Percentiles rank a stretch among this genome's conserved stretches.
These are phyloP conservation scores for Vaccinium myrtillus DNA, from an alignment of 148 eudicot species.

Conservation along the genomic window DNA sequence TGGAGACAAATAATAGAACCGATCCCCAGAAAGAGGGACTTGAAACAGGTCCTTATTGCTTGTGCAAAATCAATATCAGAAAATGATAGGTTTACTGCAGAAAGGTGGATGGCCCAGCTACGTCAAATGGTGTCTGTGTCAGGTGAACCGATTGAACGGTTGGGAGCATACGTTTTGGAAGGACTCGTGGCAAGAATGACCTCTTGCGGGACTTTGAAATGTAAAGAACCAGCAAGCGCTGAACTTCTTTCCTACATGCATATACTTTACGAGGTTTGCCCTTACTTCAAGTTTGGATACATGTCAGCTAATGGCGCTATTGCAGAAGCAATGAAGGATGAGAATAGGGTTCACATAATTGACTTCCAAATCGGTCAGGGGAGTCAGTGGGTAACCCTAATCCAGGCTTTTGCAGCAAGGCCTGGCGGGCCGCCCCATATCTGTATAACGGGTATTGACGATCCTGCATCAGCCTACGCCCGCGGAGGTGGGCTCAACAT, in stretches of 20 bases:
- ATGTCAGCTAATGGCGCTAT: constrained; percentile 60
- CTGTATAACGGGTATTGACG: constrained; percentile 47
- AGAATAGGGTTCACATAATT: constrained; percentile 40
- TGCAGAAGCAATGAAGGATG: constrained; percentile 56
- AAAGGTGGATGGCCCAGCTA: constrained; percentile 34
- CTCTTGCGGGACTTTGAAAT: constrained; percentile 36
- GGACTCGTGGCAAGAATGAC: constrained; percentile 40
- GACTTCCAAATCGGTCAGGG: constrained; percentile 53
- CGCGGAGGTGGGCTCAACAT: constrained; percentile 43
- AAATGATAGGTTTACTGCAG: constrained; percentile 29
- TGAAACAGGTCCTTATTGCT: constrained; percentile 34
- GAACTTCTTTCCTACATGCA: constrained; percentile 44
- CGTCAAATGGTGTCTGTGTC: constrained; percentile 50
- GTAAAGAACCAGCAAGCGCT: constrained; percentile 34
- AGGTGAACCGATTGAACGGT: constrained; percentile 46
- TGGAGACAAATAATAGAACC: constrained; percentile 46
- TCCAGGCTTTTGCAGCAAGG: constrained; percentile 49
- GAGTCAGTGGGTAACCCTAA: constrained; percentile 49
- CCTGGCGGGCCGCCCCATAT: constrained; percentile 57
- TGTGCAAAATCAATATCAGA: constrained; percentile 40
- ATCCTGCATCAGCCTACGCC: constrained; percentile 38
- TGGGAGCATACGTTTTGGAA: constrained; percentile 47
- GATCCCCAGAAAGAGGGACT: constrained; percentile 26
- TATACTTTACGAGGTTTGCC: constrained; percentile 47
- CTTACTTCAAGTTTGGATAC: constrained; percentile 53